Evolutionary conservation across 2,329 filamentous ascomycete genomes (phyloP), one percentile per base, ranked within the genome.

Genomic region (Verticillium nonalfalfae): DNA sequence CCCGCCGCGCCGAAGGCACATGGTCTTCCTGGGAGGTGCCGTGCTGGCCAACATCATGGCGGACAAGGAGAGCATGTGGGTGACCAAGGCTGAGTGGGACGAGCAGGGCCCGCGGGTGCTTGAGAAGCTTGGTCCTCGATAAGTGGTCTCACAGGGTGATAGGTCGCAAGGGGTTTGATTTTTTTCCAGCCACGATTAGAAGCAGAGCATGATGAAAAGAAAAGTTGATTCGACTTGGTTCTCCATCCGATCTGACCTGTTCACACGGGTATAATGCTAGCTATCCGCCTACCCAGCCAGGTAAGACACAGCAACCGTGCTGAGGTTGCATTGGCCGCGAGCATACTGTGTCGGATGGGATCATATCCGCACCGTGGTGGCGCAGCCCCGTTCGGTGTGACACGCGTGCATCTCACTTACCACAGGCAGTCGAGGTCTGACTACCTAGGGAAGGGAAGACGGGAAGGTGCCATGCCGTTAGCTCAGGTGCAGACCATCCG

Each of bases 61-160:
- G 56, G 93, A 98, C 79, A 98, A 97, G 80, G 92, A 97, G 76
- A 90, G 89, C 75, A 98, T 98, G 95, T 99, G 95, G 95, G 93
- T 99, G 72, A 90, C 90, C 68, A 97, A 97, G 83, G 85, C 90
- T 71, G 95, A 99, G 78, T 99, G 95, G 95, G 85, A 95, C 72
- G 95, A 99, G 78, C 90, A 97, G 74, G 95, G 95, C 45, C 74
- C 90, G 40, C 84, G 90, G 62, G 88, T 90, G 63, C 78, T 99
- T 72, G 91, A 96, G 80, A 99, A 98, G 83, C 81, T 99, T 70
- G 95, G 95, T 14, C 91, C 93, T 58, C 88, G 94, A 85, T 95
- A 83, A 73, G 68, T 31, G 39, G 35, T 26, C 4, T 14, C 26
- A 36, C 31, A 11, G 34, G 6, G 33, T 15, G 36, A n/a, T 26